phyloP scores from a whole-genome alignment of 306 rosid genomes.

The Macrotyloma uniflorum region DNA sequence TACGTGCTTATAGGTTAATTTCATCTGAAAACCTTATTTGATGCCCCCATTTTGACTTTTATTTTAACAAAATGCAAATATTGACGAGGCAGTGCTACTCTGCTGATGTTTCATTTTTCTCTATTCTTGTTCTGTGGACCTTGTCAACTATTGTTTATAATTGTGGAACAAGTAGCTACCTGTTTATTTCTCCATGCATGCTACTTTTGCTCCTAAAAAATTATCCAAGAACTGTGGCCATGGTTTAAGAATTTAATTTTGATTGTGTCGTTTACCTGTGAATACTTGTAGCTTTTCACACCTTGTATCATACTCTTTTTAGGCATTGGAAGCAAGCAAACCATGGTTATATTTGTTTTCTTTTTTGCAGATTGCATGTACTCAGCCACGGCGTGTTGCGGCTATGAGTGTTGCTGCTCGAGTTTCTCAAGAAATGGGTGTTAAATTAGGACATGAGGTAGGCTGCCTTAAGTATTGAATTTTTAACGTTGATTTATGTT shows the following conservation, averaged over 20 bases:
- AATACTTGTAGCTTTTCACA: slow-evolving; percentile 8
- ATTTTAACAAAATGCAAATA: slow-evolving; percentile 17
- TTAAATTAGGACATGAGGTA: slow-evolving; percentile 97
- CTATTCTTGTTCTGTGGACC: slow-evolving; percentile 7
- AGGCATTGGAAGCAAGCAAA: slow-evolving; percentile 18
- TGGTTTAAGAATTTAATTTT: slow-evolving; percentile 16
- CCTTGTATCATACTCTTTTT: background rate
- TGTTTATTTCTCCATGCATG: slow-evolving; percentile 14
- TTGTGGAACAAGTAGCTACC: slow-evolving; percentile 14
- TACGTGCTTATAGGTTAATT: slow-evolving; percentile 18
- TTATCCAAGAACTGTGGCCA: background rate
- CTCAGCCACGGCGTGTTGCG: slow-evolving; percentile 97
- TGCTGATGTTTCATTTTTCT: slow-evolving; percentile 15
- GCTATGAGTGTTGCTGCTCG: slow-evolving; percentile 99
- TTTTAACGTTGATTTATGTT: slow-evolving; percentile 20
- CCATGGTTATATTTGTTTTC: background rate
- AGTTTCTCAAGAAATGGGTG: slow-evolving; percentile 97
- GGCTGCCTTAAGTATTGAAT: slow-evolving; percentile 13
- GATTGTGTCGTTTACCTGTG: background rate
- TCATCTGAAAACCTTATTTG: slow-evolving; percentile 15
- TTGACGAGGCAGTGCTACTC: slow-evolving; percentile 8
- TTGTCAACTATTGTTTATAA: slow-evolving; percentile 3
- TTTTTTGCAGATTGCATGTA: slow-evolving; percentile 82
- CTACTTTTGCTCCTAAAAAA: background rate
- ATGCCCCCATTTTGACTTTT: slow-evolving; percentile 9